phyloP scores from a whole-genome alignment of 1,284 basidiomycete species.

The Paramarasmius palmivorus region DNA sequence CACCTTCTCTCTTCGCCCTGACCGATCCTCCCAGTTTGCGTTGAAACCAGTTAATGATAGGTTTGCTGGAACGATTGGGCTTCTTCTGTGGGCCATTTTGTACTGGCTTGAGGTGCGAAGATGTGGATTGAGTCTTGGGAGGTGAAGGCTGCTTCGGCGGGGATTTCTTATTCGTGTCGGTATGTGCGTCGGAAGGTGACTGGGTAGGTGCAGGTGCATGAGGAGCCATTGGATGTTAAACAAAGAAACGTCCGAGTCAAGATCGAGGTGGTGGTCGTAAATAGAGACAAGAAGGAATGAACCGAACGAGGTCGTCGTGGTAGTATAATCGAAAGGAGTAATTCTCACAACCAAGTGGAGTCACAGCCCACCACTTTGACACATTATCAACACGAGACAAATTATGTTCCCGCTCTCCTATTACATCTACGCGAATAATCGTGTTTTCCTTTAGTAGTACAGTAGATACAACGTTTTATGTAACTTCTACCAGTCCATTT shows the following conservation, averaged over 20 bases:
- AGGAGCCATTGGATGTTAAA: conserved; percentile 13
- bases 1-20: conserved; percentile 41
- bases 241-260: conserved; percentile 1
- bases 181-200: background rate
- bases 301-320: background rate
- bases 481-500: conserved; percentile 75
- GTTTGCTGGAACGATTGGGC: conserved; percentile 72
- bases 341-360: too few species aligned
- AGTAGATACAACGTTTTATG: conserved; percentile 8
- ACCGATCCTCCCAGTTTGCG: conserved; percentile 78
- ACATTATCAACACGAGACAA: too few species aligned
- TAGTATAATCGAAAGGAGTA: background rate
- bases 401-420: too few species aligned
- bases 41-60: conserved; percentile 90
- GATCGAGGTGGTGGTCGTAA: too few species aligned
- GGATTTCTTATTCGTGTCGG: background rate
- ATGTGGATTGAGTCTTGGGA: background rate
- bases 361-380: too few species aligned
- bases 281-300: too few species aligned
- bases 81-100: conserved; percentile 53
- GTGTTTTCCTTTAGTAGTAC: too few species aligned
- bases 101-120: conserved; percentile 12
- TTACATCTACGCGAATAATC: background rate
- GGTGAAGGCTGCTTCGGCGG: conserved; percentile 4
- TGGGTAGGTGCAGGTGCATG: conserved; percentile 5